phyloP scores from a whole-genome alignment of 495 filamentous ascomycete species.

The Rhizodiscina lignyota region DNA sequence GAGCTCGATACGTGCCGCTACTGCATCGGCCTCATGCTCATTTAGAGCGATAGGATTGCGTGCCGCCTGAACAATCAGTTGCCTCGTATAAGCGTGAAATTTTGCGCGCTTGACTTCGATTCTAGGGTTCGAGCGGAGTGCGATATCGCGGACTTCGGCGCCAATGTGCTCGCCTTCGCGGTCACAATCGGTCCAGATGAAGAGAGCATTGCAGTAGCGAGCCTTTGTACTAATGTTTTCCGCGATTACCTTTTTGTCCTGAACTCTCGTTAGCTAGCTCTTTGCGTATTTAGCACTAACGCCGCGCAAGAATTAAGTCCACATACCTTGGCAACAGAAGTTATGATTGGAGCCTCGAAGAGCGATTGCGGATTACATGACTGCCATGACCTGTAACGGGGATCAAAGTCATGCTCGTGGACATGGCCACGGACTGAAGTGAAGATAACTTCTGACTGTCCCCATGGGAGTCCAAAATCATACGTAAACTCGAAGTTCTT shows the following conservation, averaged over 20 bases:
- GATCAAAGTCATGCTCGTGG: constrained; percentile 51
- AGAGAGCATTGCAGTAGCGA: constrained; percentile 47
- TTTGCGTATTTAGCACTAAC: too few species aligned
- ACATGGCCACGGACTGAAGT: constrained; percentile 83
- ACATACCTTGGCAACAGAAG: constrained; percentile 44
- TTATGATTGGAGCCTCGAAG: constrained; percentile 66
- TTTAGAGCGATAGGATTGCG: constrained; percentile 61
- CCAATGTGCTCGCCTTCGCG: constrained; percentile 95
- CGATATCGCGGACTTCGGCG: constrained; percentile 73
- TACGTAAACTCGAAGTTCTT: constrained; percentile 93
- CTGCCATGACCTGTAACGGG: constrained; percentile 57
- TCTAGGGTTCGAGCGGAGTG: constrained; percentile 49
- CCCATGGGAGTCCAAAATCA: constrained; percentile 70
- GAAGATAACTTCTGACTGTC: constrained; percentile 71
- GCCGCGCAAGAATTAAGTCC: neutral
- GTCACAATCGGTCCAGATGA: constrained; percentile 99
- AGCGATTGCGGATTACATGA: constrained; percentile 61
- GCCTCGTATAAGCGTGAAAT: too few species aligned
- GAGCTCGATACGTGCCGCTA: constrained; percentile 77
- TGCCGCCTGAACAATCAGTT: too few species aligned
- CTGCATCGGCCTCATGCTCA: constrained; percentile 72
- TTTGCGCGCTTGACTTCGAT: constrained; percentile 71
- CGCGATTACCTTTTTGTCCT: constrained; percentile 70
- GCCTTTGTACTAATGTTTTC: constrained; percentile 73
- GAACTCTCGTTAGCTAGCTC: too few species aligned